Evolutionary conservation across 2,329 filamentous ascomycete genomes (phyloP).

Genomic region (Fusarium pseudocircinatum): DNA sequence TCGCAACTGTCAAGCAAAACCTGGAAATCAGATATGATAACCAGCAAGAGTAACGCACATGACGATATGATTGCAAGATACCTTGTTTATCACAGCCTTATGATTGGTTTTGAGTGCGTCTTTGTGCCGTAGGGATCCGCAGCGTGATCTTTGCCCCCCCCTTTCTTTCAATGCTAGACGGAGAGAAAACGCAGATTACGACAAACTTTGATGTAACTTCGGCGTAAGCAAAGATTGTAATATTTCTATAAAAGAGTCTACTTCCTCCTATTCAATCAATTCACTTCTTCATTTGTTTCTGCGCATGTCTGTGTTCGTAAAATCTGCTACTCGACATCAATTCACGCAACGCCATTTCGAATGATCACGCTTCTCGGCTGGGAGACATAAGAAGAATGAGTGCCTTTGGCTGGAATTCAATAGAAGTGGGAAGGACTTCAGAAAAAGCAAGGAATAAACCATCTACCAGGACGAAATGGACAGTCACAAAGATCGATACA

Average conservation of each 20-base stretch:
- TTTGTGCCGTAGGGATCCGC: background rate
- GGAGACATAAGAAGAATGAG: no score
- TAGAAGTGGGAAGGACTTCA: no score
- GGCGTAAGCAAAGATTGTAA: background rate
- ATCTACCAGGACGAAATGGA: background rate
- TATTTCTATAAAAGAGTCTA: background rate
- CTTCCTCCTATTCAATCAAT: accelerated
- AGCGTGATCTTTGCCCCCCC: background rate
- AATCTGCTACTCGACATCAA: no score
- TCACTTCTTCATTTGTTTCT: background rate
- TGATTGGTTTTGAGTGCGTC: background rate
- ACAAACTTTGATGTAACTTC: background rate
- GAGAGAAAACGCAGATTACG: accelerated
- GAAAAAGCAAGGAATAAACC: background rate
- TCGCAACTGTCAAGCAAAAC: accelerated
- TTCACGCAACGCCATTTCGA: background rate
- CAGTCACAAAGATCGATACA: background rate
- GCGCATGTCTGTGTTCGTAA: background rate
- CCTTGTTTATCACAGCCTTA: no score
- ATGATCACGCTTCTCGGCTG: accelerated
- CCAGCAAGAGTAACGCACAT: no score
- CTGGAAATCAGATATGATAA: no score
- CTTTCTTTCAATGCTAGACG: background rate
- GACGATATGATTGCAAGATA: no score
- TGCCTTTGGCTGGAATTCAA: no score